Evolutionary conservation across 2,329 filamentous ascomycete genomes (phyloP), one percentile per base, ranked within the genome.

Genomic region (Thielaviopsis cerberus): DNA sequence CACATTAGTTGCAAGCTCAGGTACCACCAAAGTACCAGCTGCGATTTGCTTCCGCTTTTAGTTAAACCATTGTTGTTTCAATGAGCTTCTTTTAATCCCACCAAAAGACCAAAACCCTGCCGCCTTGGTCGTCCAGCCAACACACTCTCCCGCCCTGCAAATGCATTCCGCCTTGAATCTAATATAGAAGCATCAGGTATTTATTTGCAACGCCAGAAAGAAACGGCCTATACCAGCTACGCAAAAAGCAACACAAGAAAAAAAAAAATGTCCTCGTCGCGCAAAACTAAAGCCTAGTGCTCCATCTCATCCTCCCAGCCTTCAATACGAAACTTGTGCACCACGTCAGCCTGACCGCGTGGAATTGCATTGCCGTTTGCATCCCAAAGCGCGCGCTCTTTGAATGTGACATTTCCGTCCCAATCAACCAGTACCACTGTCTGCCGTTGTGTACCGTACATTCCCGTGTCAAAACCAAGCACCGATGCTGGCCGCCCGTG

Each of bases 401-500:
- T 72, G 63, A 78, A 81, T 0, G 74, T 77, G 20, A 81, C 77
- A 37, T 79, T 79, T 2, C 81, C 81, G 2, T 82, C 73, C 76
- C 77, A 81, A 63, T 82, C 79, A 6, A 83, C 76, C 51, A 83
- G 68, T 15, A 84, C 67, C 15, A 83, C 69, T 0, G 80, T 83
- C 69, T 84, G 81, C 41, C 81, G 70, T 68, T 84, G 81, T 4
- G 81, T 84, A 3, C 81, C 81, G 63, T 84, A 84, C 62, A 81
- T 70, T 1, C 81, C 81, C 4, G 74, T 77, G 65, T 77, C 76
- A 62, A 79, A 81, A 1, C 72, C 72, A 51, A 64, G 63, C 30
- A 65, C 64, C 7, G 69, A 64, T 17, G 73, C 72, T 1, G 73
- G 72, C 25, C 68, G 67, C 53, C 71, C 66, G 50, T 71, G 67